A percentile compares a stretch with the other conserved stretches of the same genome.
Conservation (phyloP, 164 flowering plant genomes). For the Nymphaea thermarum region DNA sequence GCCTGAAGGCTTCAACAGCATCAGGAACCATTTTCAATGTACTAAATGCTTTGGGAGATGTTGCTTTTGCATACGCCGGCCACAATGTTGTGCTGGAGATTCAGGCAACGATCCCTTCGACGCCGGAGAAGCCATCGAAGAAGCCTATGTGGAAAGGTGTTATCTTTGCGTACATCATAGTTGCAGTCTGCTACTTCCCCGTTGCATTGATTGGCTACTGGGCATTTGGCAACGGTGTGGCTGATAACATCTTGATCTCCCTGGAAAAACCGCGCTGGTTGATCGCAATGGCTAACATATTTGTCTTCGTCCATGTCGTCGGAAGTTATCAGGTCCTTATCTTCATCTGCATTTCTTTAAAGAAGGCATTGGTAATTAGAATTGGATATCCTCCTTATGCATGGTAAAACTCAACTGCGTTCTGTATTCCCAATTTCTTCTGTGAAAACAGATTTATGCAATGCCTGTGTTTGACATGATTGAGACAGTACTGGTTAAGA, state of each 20-base stretch:
- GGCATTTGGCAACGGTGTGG: constrained; percentile 36
- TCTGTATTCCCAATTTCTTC: neutral
- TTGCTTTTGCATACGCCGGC: constrained; percentile 62
- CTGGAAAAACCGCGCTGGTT: constrained; percentile 49
- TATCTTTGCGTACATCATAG: constrained; percentile 31
- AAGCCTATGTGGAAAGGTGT: constrained; percentile 63
- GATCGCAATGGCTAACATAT: constrained; percentile 41
- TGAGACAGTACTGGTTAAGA: constrained; percentile 38
- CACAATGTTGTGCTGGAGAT: constrained; percentile 70
- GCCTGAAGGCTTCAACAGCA: constrained; percentile 13
- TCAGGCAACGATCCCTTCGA: constrained; percentile 64
- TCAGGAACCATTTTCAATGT: constrained; percentile 28
- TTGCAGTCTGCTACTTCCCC: constrained; percentile 43
- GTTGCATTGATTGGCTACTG: constrained; percentile 42
- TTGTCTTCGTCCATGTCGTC: constrained; percentile 46
- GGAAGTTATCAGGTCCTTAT: constrained; percentile 53
- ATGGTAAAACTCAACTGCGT: neutral
- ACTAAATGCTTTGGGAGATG: constrained; percentile 46
- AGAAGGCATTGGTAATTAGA: no score
- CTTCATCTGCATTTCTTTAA: neutral
- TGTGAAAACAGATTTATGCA: constrained; percentile 28
- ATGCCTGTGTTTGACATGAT: constrained; percentile 67
- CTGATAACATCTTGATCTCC: constrained; percentile 43
- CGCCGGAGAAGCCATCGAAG: constrained; percentile 51
- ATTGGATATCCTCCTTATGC: neutral